A percentile compares a stretch with the other conserved stretches of the same genome.
These are phyloP conservation scores for Podila clonocystis DNA, from an alignment of 192 early-diverging fungal species.

Conservation along the genomic window DNA sequence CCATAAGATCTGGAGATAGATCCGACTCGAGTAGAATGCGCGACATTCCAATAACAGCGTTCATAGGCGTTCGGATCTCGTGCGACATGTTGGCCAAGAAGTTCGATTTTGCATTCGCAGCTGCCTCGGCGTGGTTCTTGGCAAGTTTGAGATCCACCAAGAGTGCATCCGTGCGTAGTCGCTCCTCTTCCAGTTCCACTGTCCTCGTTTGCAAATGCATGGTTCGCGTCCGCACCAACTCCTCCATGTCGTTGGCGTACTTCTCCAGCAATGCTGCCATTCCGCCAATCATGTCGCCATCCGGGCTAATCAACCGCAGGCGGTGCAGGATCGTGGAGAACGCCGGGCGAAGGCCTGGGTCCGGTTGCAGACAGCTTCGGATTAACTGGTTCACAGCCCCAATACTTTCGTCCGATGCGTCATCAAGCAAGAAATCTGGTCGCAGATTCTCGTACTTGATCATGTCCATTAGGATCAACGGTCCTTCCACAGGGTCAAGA, in stretches of 20 bases:
- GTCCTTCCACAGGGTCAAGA: constrained; percentile 13
- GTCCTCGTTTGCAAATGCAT: constrained; percentile 54
- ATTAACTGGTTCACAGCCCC: constrained; percentile 45
- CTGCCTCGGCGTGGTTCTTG: constrained; percentile 60
- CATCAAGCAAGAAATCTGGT: constrained; percentile 44
- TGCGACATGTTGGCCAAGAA: constrained; percentile 88
- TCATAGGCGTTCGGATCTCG: constrained; percentile 75
- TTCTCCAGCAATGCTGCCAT: constrained; percentile 58
- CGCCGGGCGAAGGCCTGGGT: constrained; percentile 25
- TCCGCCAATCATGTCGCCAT: constrained; percentile 54
- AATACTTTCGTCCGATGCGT: constrained; percentile 44
- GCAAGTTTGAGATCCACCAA: constrained; percentile 52
- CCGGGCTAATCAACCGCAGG: constrained; percentile 37
- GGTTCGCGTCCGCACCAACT: constrained; percentile 51
- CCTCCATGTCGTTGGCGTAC: constrained; percentile 60
- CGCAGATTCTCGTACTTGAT: constrained; percentile 40
- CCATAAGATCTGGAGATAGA: constrained; percentile 74
- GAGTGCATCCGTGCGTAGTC: constrained; percentile 41
- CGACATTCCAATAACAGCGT: constrained; percentile 79
- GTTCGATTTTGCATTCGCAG: constrained; percentile 55
- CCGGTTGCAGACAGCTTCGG: constrained; percentile 35
- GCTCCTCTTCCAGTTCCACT: constrained; percentile 53
- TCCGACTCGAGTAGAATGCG: constrained; percentile 75
- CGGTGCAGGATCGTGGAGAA: constrained; percentile 40
- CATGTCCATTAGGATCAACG: constrained; percentile 15